phyloP scores from a whole-genome alignment of 176 grass and related monocot species.

The Zizania latifolia region DNA sequence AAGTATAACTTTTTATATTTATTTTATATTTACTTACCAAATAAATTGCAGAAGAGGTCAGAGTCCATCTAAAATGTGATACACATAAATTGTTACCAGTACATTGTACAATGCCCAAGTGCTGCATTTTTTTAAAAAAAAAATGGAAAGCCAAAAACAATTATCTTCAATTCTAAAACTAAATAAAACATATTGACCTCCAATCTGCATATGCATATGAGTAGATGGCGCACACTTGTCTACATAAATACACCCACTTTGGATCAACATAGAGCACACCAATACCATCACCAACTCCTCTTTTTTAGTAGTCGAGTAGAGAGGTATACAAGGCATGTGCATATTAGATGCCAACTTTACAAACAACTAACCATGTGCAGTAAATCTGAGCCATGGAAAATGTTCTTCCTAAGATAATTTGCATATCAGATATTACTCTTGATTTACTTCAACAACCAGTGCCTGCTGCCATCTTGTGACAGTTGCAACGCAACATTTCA shows the following conservation, averaged over 20 bases:
- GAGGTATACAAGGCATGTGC: not conserved
- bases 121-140: not conserved
- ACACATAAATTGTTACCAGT: not conserved
- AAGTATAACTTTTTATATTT: not conserved
- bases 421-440: not conserved
- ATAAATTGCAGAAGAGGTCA: not conserved
- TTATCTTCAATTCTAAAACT: not conserved
- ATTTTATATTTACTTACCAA: not conserved
- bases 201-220: not conserved
- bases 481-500: not conserved
- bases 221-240: not conserved
- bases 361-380: not conserved
- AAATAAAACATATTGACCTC: not conserved
- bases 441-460: not conserved
- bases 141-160: no score
- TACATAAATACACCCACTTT: not conserved
- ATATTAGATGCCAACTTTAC: not conserved
- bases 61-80: not conserved
- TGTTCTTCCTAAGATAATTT: not conserved
- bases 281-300: not conserved
- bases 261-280: not conserved
- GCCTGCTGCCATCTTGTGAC: not conserved
- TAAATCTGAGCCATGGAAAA: not conserved
- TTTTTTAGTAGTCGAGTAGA: not conserved
- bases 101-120: not conserved